These are phyloP conservation scores for Rhizoclosmatium globosum DNA, from an alignment of 192 early-diverging fungal genomes.

Conservation along the genomic window DNA sequence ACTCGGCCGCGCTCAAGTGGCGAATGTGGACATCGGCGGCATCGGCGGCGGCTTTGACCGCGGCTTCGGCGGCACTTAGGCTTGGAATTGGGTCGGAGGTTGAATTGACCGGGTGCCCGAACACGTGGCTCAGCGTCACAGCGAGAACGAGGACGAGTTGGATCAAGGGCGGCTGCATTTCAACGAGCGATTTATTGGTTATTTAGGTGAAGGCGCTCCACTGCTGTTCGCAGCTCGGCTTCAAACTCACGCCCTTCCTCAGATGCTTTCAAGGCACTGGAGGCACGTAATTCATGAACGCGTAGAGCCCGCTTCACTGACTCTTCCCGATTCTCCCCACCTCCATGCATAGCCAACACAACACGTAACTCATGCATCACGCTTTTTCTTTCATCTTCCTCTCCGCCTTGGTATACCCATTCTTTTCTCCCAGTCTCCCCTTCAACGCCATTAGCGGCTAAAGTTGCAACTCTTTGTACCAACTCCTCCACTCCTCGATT, in stretches of 20 bases:
- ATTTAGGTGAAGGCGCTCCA: neutral
- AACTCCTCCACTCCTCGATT: slow-evolving; percentile 62
- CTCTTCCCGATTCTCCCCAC: no score
- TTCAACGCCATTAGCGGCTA: neutral
- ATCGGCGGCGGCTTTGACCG: slow-evolving; percentile 1
- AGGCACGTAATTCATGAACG: no score
- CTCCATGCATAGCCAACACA: slow-evolving; percentile 7
- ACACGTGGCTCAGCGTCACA: neutral
- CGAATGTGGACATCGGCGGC: slow-evolving; percentile 10
- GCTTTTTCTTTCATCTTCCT: neutral
- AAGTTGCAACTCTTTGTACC: neutral
- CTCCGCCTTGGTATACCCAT: neutral
- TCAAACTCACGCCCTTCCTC: no score
- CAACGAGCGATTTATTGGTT: neutral
- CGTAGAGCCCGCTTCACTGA: no score
- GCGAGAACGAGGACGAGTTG: neutral
- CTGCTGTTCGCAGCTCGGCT: neutral
- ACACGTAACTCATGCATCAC: slow-evolving; percentile 2
- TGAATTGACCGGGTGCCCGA: neutral
- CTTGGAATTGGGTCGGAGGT: neutral
- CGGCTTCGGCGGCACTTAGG: neutral
- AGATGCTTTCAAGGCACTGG: no score
- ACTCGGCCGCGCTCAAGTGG: neutral
- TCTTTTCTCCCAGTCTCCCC: no score
- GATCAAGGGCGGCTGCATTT: neutral